Base-by-base conservation (phyloP, 106 monocot genomes). In the Apostasia ramifera region DNA sequence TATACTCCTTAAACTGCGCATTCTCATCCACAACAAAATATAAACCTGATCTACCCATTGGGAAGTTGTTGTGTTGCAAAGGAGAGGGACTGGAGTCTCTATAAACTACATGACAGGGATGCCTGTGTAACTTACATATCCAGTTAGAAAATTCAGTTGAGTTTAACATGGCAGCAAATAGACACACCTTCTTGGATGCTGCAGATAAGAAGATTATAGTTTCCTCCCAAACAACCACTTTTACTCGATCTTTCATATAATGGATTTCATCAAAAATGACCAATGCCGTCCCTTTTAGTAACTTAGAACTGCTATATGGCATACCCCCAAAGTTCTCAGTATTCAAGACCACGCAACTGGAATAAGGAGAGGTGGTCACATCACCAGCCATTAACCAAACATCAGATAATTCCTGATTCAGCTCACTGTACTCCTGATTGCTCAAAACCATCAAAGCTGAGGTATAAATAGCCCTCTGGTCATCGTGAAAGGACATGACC, bases 11-110 rank as follows among this genome's bases (percentile, higher is more conserved):
- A 98, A 41, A 98, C 98, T 6, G 93, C 98, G 93, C 93, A 70
- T 90, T 98, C 77, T 98, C 98, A 76, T 98, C 98, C 98, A 93
- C 93, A 7, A 98, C 98, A 9, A 98, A 81, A 63, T 93, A 93
- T 56, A 98, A 72, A 13, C 98, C 98, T 3, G 85, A 58, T 8
- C 98, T 93, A 63, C 98, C 93, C 15, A 93, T 74, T 1, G 98
- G n/a, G n/a, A n/a, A n/a, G n/a, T n/a, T n/a, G n/a, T n/a, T n/a
- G n/a, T n/a, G n/a, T n/a, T n/a, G n/a, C n/a, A n/a, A n/a, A n/a
- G n/a, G n/a, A n/a, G n/a, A n/a, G n/a, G n/a, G n/a, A n/a, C n/a
- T n/a, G n/a, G n/a, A n/a, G n/a, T n/a, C n/a, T n/a, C n/a, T n/a
- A n/a, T n/a, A n/a, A n/a, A n/a, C n/a, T n/a, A n/a, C n/a, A n/a